phyloP scores from a whole-genome alignment of 495 filamentous ascomycete species.

The Hypoxylon trugodes region DNA sequence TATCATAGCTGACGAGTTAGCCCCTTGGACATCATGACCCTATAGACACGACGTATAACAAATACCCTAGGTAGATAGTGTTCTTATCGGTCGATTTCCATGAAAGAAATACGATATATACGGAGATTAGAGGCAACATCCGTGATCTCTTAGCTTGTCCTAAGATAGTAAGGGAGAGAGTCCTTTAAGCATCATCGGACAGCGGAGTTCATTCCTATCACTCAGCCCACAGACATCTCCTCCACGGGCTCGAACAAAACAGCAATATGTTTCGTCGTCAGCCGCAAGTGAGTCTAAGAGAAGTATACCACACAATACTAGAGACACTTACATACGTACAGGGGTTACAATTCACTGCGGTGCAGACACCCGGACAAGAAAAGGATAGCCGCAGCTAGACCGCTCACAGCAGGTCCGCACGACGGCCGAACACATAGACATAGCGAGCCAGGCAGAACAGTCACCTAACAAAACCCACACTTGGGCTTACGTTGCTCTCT shows the following conservation, averaged over 20 bases:
- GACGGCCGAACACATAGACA: conserved; percentile 22
- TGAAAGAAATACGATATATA: neutral
- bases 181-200: neutral
- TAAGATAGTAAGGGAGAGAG: neutral
- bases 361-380: conserved; percentile 41
- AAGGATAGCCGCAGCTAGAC: conserved; percentile 41
- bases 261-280: conserved; percentile 1
- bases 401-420: conserved; percentile 36
- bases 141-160: neutral
- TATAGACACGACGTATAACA: neutral
- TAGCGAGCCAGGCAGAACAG: conserved; percentile 28
- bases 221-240: neutral
- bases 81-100: neutral
- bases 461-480: conserved; percentile 26
- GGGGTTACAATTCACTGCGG: conserved; percentile 31
- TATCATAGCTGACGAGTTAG: neutral
- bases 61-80: neutral
- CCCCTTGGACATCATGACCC: neutral
- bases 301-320: conserved; percentile 15
- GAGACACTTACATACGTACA: conserved; percentile 22
- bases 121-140: neutral
- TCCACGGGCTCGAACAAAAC: neutral
- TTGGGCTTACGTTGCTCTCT: neutral
- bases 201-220: neutral
- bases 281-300: neutral